Conservation (phyloP, 2,329 filamentous ascomycete species). For the Fusarium oligoseptatum region DNA sequence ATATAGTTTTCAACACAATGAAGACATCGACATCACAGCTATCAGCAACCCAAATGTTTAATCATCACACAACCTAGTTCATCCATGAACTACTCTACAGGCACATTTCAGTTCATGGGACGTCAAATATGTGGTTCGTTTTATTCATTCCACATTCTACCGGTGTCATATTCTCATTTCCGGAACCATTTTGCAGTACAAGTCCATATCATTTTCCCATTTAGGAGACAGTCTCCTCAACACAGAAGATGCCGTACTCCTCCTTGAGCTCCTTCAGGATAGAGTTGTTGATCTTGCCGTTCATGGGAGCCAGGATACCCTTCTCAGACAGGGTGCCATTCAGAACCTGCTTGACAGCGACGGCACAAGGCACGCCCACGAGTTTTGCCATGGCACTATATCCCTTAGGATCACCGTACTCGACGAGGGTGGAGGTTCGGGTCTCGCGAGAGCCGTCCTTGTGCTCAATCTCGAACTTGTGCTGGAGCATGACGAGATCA, state of each 20-base stretch:
- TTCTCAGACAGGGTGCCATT: slow-evolving; percentile 79
- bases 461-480: slow-evolving; percentile 69
- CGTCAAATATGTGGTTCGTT: not conserved
- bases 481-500: slow-evolving; percentile 70
- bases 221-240: slow-evolving; percentile 13
- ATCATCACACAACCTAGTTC: not conserved
- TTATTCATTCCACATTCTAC: slow-evolving; percentile 3
- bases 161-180: not conserved
- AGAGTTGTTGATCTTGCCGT: slow-evolving; percentile 76
- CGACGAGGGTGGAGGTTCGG: slow-evolving; percentile 82
- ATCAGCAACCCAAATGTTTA: not conserved
- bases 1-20: too few species aligned
- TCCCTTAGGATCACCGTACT: slow-evolving; percentile 84
- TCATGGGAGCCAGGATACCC: slow-evolving; percentile 84
- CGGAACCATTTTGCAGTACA: not conserved
- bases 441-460: slow-evolving; percentile 81
- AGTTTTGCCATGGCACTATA: slow-evolving; percentile 89
- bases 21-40: not conserved
- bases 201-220: not conserved
- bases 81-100: not conserved
- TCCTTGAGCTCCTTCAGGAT: slow-evolving; percentile 84
- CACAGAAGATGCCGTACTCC: slow-evolving; percentile 68
- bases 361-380: slow-evolving; percentile 76
- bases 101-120: not conserved
- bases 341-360: slow-evolving; percentile 80